A percentile compares a stretch with the other conserved stretches of the same genome.
phyloP scores from a whole-genome alignment of 2,329 filamentous ascomycete species.

The Biscogniauxia mediterranea region DNA sequence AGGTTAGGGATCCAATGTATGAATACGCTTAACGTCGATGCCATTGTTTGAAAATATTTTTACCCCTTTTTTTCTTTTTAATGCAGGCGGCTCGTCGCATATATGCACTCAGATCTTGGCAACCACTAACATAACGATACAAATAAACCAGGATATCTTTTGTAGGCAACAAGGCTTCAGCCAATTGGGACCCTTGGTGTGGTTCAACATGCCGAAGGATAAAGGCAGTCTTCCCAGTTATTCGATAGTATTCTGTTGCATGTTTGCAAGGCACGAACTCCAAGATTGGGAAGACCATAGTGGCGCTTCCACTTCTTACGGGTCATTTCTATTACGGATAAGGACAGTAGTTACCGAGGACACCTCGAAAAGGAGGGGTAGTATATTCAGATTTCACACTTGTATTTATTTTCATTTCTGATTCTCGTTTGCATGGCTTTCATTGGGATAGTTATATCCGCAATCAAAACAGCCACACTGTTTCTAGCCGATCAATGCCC shows the following conservation, averaged over 20 bases:
- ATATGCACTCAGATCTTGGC: not conserved
- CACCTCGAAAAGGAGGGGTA: not conserved
- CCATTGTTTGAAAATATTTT: not conserved
- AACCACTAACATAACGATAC: not conserved
- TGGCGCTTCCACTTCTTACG: not conserved
- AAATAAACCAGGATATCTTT: not conserved
- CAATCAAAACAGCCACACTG: not conserved
- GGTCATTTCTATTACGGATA: slow-evolving; percentile 3
- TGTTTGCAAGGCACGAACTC: not conserved
- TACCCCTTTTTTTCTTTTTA: not conserved
- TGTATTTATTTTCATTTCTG: not conserved
- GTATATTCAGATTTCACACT: not conserved
- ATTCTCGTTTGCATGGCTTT: slow-evolving; percentile 1
- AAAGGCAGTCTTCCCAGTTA: not conserved
- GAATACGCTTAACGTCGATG: not conserved
- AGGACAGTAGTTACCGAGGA: not conserved
- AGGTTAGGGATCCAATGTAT: not conserved
- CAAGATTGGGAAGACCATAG: not conserved
- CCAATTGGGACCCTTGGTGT: not conserved
- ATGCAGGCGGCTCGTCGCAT: not conserved
- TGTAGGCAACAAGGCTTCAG: not conserved
- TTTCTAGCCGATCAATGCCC: not conserved
- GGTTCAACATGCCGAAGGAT: not conserved
- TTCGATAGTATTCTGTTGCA: not conserved
- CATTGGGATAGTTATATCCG: not conserved